Base-by-base conservation (phyloP, 768 basidiomycete genomes). In the Pleurotus pulmonarius region DNA sequence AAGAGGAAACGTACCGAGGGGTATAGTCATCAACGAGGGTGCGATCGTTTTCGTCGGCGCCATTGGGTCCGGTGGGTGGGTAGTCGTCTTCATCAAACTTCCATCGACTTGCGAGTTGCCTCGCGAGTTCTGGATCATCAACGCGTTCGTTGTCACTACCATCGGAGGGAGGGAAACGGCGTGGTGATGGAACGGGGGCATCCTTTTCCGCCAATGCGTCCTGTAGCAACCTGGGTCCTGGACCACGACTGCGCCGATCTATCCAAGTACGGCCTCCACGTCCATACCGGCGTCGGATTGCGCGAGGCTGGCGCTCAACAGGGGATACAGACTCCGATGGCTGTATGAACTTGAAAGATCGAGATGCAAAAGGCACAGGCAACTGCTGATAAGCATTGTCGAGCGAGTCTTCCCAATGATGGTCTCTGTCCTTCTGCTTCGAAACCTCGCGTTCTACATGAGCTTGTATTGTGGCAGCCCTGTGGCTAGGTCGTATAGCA, bases 381-480 rank as follows among this genome's bases (percentile, higher is more conserved):
- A 78, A 75, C 4, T 84, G 75, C 65, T 94, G 89, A 65, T 88
- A 94, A 1, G 88, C 77, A 59, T 82, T 82, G 70, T 97, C 94
- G 60, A 92, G 79, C 52, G 79, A 75, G 65, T 98, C 94, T 62
- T 96, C 94, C 87, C 92, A 96, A 49, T 84, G 80, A 48, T 86
- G 80, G 63, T 94, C 90, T 47, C 77, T 69, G 48, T 94, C 89
- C 66, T 86, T 88, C 67, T 87, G 85, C 48, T 74, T 74, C 22
- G 69, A 74, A 65, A 88, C 69, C 45, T 81, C 76, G n/a, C 75
- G 75, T 64, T 87, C 90, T 67, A 88, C 80, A 65, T 80, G 79
- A 46, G 76, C 77, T 56, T 74, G 79, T 59, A 93, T 87, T 9
- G 76, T 70, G 1, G 75, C 74, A 47, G 79, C 72, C 25, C 91